Evolutionary conservation across 805 yeast genomes (phyloP), one percentile per base, ranked within the genome.

Genomic region (Lachancea kluyveri): DNA sequence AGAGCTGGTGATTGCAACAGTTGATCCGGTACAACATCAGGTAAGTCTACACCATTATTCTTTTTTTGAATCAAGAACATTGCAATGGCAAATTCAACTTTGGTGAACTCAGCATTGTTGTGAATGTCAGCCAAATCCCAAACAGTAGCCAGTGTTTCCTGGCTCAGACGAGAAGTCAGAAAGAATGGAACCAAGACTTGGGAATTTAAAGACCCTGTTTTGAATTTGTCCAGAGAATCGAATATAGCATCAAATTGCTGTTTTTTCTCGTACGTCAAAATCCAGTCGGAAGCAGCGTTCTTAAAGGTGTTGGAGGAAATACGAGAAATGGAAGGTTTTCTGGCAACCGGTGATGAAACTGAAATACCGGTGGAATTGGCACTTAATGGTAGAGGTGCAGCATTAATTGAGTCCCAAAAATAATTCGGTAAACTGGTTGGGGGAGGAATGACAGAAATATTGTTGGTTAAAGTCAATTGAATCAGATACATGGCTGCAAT

Each of bases 111-210:
- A 16, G 96, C 96, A 26, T 83, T 75, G 57, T 86, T 86, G 44
- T 84, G 81, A 40, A 86, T 70, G 55, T 92, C 96, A 7, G 97
- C 76, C 45, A 92, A 67, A 59, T 92, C 98, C 99, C 99, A 92
- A 25, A 90, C 77, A 15, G 75, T 63, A 2, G 97, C 98, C 41
- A 92, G 69, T 13, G 75, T 77, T 31, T 84, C 88, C 49, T 88
- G 95, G 31, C 78, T 71, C 38, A 92, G 71, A 40, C 84, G 82
- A 3, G 97, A 90, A 7, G 92, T 81, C 68, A 85, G 77, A 46
- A 92, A 73, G 54, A 88, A 86, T 6, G 81, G 79, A 5, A 95
- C 98, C 26, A 92, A 86, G 43, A 85, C 85, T 37, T 69, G 74
- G 3, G 96, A 80, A 14, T 79, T 72, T 43, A 90, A 67, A 2